phyloP scores from a whole-genome alignment of 176 grass and related monocot genomes.

The Oropetium thomaeum region DNA sequence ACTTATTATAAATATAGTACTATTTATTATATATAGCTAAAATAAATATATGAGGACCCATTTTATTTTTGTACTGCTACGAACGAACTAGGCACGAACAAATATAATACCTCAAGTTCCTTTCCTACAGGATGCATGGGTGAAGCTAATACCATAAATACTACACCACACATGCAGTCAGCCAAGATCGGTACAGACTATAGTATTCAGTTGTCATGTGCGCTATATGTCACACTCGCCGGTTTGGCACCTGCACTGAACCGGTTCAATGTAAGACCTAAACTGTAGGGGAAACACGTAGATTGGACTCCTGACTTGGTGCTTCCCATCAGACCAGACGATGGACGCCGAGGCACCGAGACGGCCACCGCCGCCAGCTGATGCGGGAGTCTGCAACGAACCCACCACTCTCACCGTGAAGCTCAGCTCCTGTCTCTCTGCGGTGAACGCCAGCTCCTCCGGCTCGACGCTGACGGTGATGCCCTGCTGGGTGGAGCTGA shows the following conservation, averaged over 20 bases:
- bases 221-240: neutral
- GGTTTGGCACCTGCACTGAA: neutral
- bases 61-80: too few species aligned
- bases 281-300: neutral
- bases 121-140: too few species aligned
- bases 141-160: too few species aligned
- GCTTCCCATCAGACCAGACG: neutral
- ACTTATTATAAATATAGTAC: neutral
- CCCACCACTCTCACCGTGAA: too few species aligned
- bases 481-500: neutral
- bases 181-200: too few species aligned
- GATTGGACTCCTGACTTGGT: neutral
- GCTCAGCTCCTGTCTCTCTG: too few species aligned
- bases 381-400: neutral
- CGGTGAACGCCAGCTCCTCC: neutral
- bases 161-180: too few species aligned
- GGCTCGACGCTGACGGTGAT: neutral
- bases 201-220: too few species aligned
- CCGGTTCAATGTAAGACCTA: neutral
- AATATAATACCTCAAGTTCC: too few species aligned
- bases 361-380: neutral
- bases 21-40: too few species aligned
- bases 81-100: too few species aligned
- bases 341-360: neutral
- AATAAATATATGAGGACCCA: too few species aligned